phyloP scores from a whole-genome alignment of 2,329 filamentous ascomycete genomes.

The Truncatella angustata region DNA sequence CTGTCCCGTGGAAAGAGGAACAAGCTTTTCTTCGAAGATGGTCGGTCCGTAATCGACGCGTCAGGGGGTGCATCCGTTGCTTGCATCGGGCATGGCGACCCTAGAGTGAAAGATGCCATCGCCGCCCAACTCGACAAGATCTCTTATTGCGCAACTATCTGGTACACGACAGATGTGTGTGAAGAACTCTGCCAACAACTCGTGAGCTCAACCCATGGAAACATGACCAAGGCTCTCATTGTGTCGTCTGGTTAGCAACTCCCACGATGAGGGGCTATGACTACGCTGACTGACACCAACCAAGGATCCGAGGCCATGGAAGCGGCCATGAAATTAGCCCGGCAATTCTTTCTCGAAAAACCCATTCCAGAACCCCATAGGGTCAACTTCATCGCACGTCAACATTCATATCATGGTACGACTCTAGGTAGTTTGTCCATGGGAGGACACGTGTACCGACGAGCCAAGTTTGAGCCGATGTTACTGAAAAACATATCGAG shows the following conservation, averaged over 20 bases:
- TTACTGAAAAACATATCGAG: slow-evolving; percentile 55
- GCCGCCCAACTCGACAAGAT: slow-evolving; percentile 36
- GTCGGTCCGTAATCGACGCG: slow-evolving; percentile 41
- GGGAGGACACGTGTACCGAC: slow-evolving; percentile 60
- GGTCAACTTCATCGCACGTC: slow-evolving; percentile 64
- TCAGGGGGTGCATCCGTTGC: slow-evolving; percentile 45
- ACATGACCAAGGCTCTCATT: slow-evolving; percentile 33
- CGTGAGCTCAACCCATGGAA: slow-evolving; percentile 27
- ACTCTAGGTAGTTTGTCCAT: slow-evolving; percentile 67
- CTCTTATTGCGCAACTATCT: slow-evolving; percentile 42
- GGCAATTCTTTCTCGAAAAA: slow-evolving; percentile 60
- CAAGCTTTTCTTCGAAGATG: slow-evolving; percentile 38
- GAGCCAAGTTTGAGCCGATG: slow-evolving; percentile 61
- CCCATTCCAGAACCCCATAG: slow-evolving; percentile 50
- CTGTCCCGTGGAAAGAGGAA: slow-evolving; percentile 34
- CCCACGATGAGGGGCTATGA: not conserved
- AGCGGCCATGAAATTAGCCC: slow-evolving; percentile 58
- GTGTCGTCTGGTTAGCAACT: slow-evolving; percentile 31
- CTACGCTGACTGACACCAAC: not conserved
- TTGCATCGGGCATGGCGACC: slow-evolving; percentile 43
- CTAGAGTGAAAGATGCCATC: slow-evolving; percentile 39
- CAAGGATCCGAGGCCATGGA: slow-evolving; percentile 63
- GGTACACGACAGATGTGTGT: slow-evolving; percentile 37
- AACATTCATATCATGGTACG: slow-evolving; percentile 69
- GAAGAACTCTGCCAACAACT: slow-evolving; percentile 35